These are phyloP conservation scores for Collybia sp. DNA, from an alignment of 768 basidiomycete genomes.

Conservation along the genomic window DNA sequence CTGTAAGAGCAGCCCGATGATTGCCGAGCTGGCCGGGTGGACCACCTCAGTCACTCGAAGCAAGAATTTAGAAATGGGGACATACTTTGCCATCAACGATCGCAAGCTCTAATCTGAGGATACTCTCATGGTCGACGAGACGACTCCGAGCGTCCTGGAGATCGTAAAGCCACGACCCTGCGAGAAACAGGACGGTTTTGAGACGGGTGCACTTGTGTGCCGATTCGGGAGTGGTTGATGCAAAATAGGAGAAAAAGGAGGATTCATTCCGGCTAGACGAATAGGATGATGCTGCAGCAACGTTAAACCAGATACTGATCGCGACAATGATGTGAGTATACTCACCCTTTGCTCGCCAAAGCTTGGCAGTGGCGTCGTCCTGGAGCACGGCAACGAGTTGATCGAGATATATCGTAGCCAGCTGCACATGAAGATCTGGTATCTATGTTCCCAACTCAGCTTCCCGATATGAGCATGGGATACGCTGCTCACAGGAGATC, in stretches of 20 bases:
- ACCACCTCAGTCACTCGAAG: neutral
- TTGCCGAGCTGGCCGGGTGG: conserved; percentile 34
- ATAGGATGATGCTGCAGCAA: conserved; percentile 45
- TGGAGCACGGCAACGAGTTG: conserved; percentile 45
- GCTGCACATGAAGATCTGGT: conserved; percentile 56
- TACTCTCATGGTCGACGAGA: conserved; percentile 41
- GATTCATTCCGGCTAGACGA: conserved; percentile 32
- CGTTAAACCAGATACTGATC: neutral
- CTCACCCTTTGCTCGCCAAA: conserved; percentile 68
- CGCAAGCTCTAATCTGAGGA: conserved; percentile 70
- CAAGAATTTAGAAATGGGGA: neutral
- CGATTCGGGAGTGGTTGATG: conserved; percentile 80
- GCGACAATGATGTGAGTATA: neutral
- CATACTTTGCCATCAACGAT: conserved; percentile 75
- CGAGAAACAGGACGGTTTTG: conserved; percentile 74
- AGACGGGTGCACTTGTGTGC: conserved; percentile 68
- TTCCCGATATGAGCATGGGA: neutral
- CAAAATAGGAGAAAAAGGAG: conserved; percentile 71
- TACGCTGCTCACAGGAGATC: conserved; percentile 43
- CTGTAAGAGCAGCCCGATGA: conserved; percentile 59
- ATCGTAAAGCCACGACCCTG: conserved; percentile 72
- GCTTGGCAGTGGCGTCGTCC: conserved; percentile 48
- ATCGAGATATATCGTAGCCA: conserved; percentile 53
- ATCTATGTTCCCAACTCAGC: conserved; percentile 33
- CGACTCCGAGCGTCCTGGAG: conserved; percentile 36